Percentiles rank a stretch among this genome's conserved stretches.
Conservation (phyloP, 768 basidiomycete genomes). For the Daedaleopsis nitida region DNA sequence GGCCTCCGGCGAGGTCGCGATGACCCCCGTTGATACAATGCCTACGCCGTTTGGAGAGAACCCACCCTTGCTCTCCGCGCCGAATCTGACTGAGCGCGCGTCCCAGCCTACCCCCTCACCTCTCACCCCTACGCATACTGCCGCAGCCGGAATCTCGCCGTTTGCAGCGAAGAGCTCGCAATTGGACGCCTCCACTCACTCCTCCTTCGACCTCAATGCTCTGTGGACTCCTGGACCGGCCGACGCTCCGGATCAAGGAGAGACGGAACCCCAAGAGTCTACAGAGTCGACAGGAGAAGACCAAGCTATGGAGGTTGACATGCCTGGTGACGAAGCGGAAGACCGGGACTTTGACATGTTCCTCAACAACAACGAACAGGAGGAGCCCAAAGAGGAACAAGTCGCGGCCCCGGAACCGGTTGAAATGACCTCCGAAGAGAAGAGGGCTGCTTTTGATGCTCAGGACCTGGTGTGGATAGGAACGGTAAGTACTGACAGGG, state of each 20-base stretch:
- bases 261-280: slow-evolving; percentile 6
- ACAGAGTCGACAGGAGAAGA: slow-evolving; percentile 34
- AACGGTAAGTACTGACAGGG: slow-evolving; percentile 49
- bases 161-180: slow-evolving; percentile 36
- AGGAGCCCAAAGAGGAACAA: slow-evolving; percentile 21
- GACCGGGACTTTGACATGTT: slow-evolving; percentile 91
- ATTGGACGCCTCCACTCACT: slow-evolving; percentile 45
- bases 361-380: slow-evolving; percentile 62
- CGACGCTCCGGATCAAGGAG: not conserved
- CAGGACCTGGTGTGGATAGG: slow-evolving; percentile 71
- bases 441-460: slow-evolving; percentile 55
- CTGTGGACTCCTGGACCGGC: slow-evolving; percentile 54
- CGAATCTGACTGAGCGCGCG: not conserved
- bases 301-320: slow-evolving; percentile 37
- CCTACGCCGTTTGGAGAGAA: slow-evolving; percentile 15
- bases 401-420: slow-evolving; percentile 11
- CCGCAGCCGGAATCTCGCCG: slow-evolving; percentile 34
- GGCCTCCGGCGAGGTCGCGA: slow-evolving; percentile 37
- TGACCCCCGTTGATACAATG: slow-evolving; percentile 20
- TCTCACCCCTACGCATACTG: not conserved
- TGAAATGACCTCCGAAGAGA: slow-evolving; percentile 37
- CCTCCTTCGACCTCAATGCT: slow-evolving; percentile 72
- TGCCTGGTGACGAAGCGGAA: slow-evolving; percentile 45
- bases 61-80: not conserved
- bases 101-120: not conserved